These are phyloP conservation scores for Pilaira anomala DNA, from an alignment of 192 early-diverging fungal species.

Conservation along the genomic window DNA sequence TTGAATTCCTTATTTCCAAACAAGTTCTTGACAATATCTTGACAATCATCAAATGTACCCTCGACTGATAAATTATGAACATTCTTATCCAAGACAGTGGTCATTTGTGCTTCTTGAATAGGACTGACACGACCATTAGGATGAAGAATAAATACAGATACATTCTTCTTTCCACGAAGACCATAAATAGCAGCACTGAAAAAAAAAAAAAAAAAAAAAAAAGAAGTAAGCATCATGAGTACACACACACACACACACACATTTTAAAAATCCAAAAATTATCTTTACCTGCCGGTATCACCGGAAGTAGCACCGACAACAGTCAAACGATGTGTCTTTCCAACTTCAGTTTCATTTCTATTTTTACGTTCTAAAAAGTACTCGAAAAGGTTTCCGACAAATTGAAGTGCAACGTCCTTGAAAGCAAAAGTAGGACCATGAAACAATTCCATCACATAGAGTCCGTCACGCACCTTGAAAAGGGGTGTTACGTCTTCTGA, in stretches of 20 bases:
- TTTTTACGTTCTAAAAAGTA: constrained; percentile 87
- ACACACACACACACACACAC: background rate
- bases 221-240: background rate
- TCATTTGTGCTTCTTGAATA: constrained; percentile 99
- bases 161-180: constrained; percentile 86
- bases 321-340: constrained; percentile 63
- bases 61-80: constrained; percentile 90
- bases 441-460: constrained; percentile 90
- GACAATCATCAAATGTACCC: constrained; percentile 98
- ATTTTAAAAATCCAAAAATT: too few species aligned
- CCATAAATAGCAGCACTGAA: constrained; percentile 95
- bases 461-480: constrained; percentile 54
- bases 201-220: constrained; percentile 19
- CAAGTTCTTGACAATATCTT: constrained; percentile 90
- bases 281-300: constrained; percentile 88
- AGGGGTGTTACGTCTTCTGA: constrained; percentile 76
- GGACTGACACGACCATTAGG: constrained; percentile 87
- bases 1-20: constrained; percentile 80
- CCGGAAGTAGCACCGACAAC: constrained; percentile 95
- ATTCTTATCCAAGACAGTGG: constrained; percentile 88
- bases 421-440: constrained; percentile 98
- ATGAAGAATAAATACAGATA: constrained; percentile 91
- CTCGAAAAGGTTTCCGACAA: constrained; percentile 96
- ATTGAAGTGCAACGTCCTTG: constrained; percentile 97
- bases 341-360: constrained; percentile 41